A percentile compares a stretch with the other conserved stretches of the same genome.
phyloP scores from a whole-genome alignment of 345 rosid genomes.

The Gossypium mustelinum region DNA sequence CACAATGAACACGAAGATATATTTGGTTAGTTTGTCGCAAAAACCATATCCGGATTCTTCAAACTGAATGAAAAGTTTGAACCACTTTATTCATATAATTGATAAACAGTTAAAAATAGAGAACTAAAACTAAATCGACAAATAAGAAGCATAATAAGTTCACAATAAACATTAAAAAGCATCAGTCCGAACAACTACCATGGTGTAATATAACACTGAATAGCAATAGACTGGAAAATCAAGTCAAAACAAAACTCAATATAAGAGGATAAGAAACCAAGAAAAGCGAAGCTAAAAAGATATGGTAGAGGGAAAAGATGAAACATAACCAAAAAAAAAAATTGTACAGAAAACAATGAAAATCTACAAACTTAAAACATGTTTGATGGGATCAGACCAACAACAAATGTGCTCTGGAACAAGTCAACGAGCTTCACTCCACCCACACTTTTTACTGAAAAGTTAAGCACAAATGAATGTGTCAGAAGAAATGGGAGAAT shows the following conservation, averaged over 20 bases:
- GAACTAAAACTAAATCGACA: neutral
- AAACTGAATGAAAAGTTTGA: too few species aligned
- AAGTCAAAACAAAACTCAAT: neutral
- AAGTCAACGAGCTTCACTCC: neutral
- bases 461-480: neutral
- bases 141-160: neutral
- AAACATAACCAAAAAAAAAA: neutral
- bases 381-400: neutral
- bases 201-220: neutral
- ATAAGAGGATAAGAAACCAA: neutral
- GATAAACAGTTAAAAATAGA: neutral
- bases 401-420: neutral
- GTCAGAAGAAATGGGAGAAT: neutral
- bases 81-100: too few species aligned
- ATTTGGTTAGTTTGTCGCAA: too few species aligned
- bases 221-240: neutral
- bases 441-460: neutral
- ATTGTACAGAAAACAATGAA: conserved; percentile 2
- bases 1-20: too few species aligned
- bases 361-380: neutral
- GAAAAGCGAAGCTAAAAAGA: neutral
- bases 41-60: too few species aligned
- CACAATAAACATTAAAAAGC: neutral
- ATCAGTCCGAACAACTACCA: neutral
- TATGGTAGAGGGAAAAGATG: neutral